phyloP scores from a whole-genome alignment of 208 protist species.

The Leishmania mexicana region DNA sequence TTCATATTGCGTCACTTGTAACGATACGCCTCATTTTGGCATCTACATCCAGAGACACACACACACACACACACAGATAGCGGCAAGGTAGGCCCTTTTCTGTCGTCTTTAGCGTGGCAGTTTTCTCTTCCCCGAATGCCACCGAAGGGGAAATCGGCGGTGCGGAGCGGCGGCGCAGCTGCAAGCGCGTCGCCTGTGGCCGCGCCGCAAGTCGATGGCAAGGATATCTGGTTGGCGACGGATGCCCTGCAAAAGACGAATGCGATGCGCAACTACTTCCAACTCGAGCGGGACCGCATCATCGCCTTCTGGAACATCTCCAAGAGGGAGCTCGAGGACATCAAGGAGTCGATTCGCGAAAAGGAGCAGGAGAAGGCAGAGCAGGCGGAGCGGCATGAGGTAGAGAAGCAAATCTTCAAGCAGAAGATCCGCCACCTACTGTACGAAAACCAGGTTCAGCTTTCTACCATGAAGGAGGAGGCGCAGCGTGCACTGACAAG shows the following conservation, averaged over 20 bases:
- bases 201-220: slow-evolving; percentile 52
- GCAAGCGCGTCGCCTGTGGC: slow-evolving; percentile 18
- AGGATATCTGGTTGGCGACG: slow-evolving; percentile 86
- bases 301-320: slow-evolving; percentile 96
- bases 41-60: not conserved
- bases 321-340: slow-evolving; percentile 92
- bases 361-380: slow-evolving; percentile 95
- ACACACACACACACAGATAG: not conserved
- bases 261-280: slow-evolving; percentile 97
- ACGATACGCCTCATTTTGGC: not conserved
- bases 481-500: slow-evolving; percentile 87
- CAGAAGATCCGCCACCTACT: slow-evolving; percentile 97
- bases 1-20: not conserved
- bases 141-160: slow-evolving; percentile 26
- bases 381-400: slow-evolving; percentile 92
- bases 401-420: slow-evolving; percentile 97
- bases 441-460: slow-evolving; percentile 95
- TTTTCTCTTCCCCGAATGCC: slow-evolving; percentile 33
- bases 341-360: slow-evolving; percentile 78
- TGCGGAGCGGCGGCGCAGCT: slow-evolving; percentile 9
- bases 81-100: not conserved
- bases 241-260: slow-evolving; percentile 94
- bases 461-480: slow-evolving; percentile 90
- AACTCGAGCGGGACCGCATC: slow-evolving; percentile 97
- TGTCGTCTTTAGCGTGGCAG: not conserved